Base-by-base conservation (phyloP, 805 yeast genomes). In the Blastobotrys robertii region DNA sequence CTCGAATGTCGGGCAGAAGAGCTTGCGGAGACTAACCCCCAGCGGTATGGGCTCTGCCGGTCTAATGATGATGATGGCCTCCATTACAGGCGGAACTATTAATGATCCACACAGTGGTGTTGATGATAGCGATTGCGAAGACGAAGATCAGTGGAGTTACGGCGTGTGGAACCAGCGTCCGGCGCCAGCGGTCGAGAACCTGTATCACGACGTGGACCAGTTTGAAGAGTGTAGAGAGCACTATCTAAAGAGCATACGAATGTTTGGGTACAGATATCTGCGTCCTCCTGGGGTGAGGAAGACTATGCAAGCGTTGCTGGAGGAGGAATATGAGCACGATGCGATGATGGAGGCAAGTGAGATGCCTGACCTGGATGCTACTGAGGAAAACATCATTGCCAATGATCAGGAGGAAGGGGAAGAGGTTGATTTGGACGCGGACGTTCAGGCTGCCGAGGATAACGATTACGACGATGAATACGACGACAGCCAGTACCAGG, bases 221-320 rank as follows among this genome's bases (percentile, higher is more conserved):
- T 32, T 47, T 15, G 50, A 51, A 14, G 39, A 36, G 25, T 36
- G 34, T 14, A 38, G 54, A 12, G 43, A 44, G 13, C 35, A 44
- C 16, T 42, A 47, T 22, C 45, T 56, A 30, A 41, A 44, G 7
- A 32, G 41, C 12, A 62, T 76, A 28, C 62, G 72, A 6, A 64
- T 64, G 3, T 51, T 70, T 15, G 85, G 84, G 0, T 68, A 64
- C 57, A 51, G 65, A 10, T 66, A 64, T 43, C 54, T 81, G 44
- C 65, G 65, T 36, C 86, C 87, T 0, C 68, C 80, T 8, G 87
- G 86, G 0, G 53, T 77, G 8, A 65, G 67, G 2, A 75, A 70
- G 55, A 80, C 84, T 1, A 66, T 77, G 49, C 61, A 58, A 25
- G 54, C 56, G 15, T 34, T 55, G 32, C 48, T 56, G 30, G 66